phyloP scores from a whole-genome alignment of 2,329 filamentous ascomycete species.

The Fusarium equiseti region DNA sequence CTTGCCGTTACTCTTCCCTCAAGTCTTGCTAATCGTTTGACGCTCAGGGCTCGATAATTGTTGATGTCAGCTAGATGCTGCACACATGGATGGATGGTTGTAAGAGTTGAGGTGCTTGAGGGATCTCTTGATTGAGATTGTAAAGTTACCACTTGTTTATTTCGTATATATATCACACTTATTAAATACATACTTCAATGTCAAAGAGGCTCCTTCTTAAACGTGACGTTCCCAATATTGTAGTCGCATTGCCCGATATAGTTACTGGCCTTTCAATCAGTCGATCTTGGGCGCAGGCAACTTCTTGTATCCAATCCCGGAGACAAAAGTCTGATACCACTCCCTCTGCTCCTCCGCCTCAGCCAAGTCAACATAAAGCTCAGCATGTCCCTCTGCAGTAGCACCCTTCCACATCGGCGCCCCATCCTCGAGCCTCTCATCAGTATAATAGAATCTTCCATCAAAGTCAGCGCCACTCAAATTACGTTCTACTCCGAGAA shows the following conservation, averaged over 20 bases:
- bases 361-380: conserved; percentile 16
- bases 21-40: conserved; percentile 36
- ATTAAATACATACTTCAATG: conserved; percentile 3
- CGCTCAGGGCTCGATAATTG: neutral
- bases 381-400: neutral
- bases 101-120: neutral
- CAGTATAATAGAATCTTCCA: conserved; percentile 21
- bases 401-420: conserved; percentile 8
- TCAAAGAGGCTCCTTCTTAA: neutral
- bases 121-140: neutral
- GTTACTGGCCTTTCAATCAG: neutral
- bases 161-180: conserved; percentile 12
- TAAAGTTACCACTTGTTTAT: neutral
- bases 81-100: too few species aligned
- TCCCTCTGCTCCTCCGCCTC: neutral
- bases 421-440: conserved; percentile 22
- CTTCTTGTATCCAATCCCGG: conserved; percentile 15
- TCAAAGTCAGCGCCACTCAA: rapidly evolving
- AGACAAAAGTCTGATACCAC: conserved; percentile 29
- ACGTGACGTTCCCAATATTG: neutral
- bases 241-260: neutral
- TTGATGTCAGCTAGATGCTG: neutral
- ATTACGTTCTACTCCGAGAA: rapidly evolving
- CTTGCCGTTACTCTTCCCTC: conserved; percentile 43
- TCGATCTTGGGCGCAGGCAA: neutral